Conservation (phyloP, 371 early-diverging fungal genomes). For the Haplosporangium sp. region DNA sequence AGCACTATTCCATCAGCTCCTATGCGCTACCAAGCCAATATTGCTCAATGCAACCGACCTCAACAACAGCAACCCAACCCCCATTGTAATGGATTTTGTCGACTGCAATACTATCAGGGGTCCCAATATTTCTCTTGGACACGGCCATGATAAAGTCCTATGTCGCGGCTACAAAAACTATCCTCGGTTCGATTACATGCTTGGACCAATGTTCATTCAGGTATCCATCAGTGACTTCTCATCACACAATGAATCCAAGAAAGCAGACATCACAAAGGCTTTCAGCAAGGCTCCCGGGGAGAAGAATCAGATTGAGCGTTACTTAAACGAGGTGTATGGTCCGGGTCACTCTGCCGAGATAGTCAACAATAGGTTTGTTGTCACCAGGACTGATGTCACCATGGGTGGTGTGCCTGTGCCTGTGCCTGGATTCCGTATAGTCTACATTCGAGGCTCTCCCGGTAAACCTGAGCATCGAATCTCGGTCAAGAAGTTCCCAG, state of each 20-base stretch:
- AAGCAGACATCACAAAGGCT: conserved; percentile 12
- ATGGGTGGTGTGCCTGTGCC: not conserved
- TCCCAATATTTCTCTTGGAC: conserved; percentile 23
- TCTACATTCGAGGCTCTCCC: conserved; percentile 45
- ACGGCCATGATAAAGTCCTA: conserved; percentile 16
- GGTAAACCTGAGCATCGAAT: conserved; percentile 10
- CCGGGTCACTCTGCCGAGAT: conserved; percentile 30
- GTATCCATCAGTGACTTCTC: conserved; percentile 36
- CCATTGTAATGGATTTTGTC: conserved; percentile 18
- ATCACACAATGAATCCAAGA: conserved; percentile 19
- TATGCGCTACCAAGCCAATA: conserved; percentile 23
- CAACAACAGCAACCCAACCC: conserved; percentile 12
- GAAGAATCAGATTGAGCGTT: conserved; percentile 46
- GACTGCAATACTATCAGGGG: conserved; percentile 6
- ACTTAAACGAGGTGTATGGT: conserved; percentile 38
- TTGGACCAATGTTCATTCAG: conserved; percentile 45
- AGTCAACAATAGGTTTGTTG: conserved; percentile 20
- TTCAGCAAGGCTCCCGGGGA: conserved; percentile 11
- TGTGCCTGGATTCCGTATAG: conserved; percentile 39
- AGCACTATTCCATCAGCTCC: conserved; percentile 21
- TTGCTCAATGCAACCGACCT: conserved; percentile 30
- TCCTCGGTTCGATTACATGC: conserved; percentile 44
- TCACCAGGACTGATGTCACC: conserved; percentile 8
- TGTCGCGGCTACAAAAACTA: conserved; percentile 28
- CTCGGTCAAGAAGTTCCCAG: conserved; percentile 15